Base-by-base conservation (phyloP, 306 rosid genomes). In the Astragalus membranaceus region DNA sequence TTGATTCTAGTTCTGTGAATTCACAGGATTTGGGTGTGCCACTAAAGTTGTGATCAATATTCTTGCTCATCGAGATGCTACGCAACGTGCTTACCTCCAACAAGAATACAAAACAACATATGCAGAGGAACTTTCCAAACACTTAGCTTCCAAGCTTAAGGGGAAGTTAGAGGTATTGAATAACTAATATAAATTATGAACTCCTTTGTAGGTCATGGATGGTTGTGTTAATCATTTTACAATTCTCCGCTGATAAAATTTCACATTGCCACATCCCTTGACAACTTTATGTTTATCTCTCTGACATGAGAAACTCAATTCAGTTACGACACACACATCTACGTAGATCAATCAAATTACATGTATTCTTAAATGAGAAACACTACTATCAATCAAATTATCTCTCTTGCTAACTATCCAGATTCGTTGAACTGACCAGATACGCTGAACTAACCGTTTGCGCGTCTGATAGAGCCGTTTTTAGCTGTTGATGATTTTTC, bases 1-100 rank as follows among this genome's bases (percentile, higher is more conserved):
- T 41, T 17, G 13, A 33, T 66, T 46, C 17, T 59, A 4, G 41
- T 54, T 71, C 11, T 41, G 10, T 61, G 44, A 10, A 26, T 62
- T 43, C 8, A 26, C 78, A 91, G 96, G 97, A 39, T 59, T 88
- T 12, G 91, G 95, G 2, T 86, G 97, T 65, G 95, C 88, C 37
- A 83, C 85, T 10, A 79, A 76, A 36, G 88, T 88, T 60, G 92
- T 91, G 8, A 73, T 91, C 81, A 88, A 78, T 59, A 80, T 91
- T 56, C 88, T 91, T 36, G 89, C 84, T 33, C 95, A 91, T 59
- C 62, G 95, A 46, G 88, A 85, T 43, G 88, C 89, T 17, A 69
- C 81, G 29, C 90, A 85, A 51, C 89, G 95, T n/a, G 75, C 73
- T 36, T 80, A 82, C 69, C 69, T 91, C 51, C 87, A 83, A 67